Evolutionary conservation across 2,329 filamentous ascomycete genomes (phyloP).

Genomic region (Cryphonectria naterciae): DNA sequence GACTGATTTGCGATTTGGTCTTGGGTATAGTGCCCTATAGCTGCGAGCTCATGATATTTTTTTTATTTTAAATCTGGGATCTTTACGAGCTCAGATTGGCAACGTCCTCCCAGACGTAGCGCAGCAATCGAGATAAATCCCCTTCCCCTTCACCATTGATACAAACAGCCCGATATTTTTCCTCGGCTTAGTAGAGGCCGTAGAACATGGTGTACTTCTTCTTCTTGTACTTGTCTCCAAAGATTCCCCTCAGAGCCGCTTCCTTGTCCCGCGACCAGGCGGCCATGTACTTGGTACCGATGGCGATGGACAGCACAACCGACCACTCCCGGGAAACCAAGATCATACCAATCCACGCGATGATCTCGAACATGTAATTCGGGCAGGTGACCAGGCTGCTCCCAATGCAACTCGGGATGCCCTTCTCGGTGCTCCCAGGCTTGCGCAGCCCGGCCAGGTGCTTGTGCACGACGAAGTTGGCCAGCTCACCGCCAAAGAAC

Average conservation of each 20-base stretch:
- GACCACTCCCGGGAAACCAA: constrained; percentile 79
- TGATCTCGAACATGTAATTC: constrained; percentile 93
- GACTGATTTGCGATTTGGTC: background rate
- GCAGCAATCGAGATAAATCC: background rate
- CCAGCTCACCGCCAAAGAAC: constrained; percentile 77
- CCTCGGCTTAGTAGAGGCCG: constrained; percentile 64
- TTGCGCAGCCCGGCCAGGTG: constrained; percentile 78
- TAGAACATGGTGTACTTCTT: constrained; percentile 87
- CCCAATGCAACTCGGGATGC: constrained; percentile 83
- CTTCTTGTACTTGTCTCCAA: constrained; percentile 92
- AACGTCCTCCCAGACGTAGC: background rate
- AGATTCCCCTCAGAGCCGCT: constrained; percentile 84
- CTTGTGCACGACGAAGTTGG: constrained; percentile 79
- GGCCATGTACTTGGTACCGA: constrained; percentile 80
- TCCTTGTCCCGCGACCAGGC: constrained; percentile 93
- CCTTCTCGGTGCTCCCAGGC: constrained; percentile 80
- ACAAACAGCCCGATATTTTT: background rate
- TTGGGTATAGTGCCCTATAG: background rate
- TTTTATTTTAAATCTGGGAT: background rate
- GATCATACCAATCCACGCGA: constrained; percentile 84
- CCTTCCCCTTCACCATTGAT: background rate
- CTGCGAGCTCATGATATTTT: background rate
- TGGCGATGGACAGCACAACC: constrained; percentile 74
- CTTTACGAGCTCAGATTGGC: background rate
- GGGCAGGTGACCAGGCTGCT: constrained; percentile 91